Percentiles rank a stretch among this genome's conserved stretches.
These are phyloP conservation scores for Cordyceps cateniannulata DNA, from an alignment of 2,329 filamentous ascomycete genomes.

Conservation along the genomic window DNA sequence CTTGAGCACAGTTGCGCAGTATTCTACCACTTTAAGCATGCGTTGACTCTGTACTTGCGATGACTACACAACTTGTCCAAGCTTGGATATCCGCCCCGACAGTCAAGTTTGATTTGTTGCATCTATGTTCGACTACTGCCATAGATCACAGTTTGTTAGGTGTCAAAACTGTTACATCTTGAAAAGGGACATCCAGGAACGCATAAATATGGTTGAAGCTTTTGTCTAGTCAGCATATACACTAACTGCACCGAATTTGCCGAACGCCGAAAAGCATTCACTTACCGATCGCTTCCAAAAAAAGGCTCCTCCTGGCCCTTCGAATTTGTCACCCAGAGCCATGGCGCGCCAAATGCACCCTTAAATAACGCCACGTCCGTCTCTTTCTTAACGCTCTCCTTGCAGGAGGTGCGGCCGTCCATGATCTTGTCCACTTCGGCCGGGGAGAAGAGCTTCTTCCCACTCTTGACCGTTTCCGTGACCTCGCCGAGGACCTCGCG, in stretches of 20 bases:
- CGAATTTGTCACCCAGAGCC: conserved; percentile 60
- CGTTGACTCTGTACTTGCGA: too few species aligned
- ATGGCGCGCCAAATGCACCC: conserved; percentile 72
- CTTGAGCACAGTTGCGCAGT: too few species aligned
- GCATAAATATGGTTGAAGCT: conserved; percentile 65
- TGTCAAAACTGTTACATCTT: conserved; percentile 37
- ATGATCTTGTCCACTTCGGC: conserved; percentile 52
- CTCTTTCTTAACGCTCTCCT: conserved; percentile 41
- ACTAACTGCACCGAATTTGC: too few species aligned
- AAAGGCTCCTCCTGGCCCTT: conserved; percentile 59
- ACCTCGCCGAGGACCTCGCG: conserved; percentile 28
- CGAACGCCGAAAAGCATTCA: too few species aligned
- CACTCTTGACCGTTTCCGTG: conserved; percentile 20
- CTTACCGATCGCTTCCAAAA: conserved; percentile 67
- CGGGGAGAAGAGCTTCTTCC: conserved; percentile 37
- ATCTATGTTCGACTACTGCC: too few species aligned
- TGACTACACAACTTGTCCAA: too few species aligned
- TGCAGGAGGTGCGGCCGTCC: conserved; percentile 40
- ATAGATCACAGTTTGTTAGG: conserved; percentile 18
- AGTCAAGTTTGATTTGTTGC: too few species aligned
- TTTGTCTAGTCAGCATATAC: neutral
- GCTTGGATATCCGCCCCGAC: too few species aligned
- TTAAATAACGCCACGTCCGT: conserved; percentile 56
- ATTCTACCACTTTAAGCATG: too few species aligned
- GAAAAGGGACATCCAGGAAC: conserved; percentile 55